Evolutionary conservation across 2,329 filamentous ascomycete species (phyloP).

Genomic region (Colletotrichum sp.): DNA sequence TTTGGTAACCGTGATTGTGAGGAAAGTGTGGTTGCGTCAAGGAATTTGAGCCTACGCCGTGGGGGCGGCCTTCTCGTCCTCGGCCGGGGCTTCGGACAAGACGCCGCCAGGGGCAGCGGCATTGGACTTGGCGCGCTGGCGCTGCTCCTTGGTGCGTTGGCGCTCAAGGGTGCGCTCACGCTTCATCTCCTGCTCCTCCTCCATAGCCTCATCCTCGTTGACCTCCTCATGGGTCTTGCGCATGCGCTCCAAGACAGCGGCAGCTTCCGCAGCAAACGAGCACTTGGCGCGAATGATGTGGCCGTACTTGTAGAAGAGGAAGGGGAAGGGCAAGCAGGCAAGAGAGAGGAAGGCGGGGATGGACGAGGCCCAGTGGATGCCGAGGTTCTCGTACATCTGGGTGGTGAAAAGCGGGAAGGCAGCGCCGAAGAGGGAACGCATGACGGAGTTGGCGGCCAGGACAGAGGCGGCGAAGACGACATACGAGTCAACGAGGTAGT

Average conservation of each 20-base stretch:
- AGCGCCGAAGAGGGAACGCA: constrained; percentile 75
- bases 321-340: constrained; percentile 75
- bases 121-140: background rate
- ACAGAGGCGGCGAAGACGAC: constrained; percentile 78
- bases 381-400: constrained; percentile 61
- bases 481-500: constrained; percentile 60
- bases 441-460: constrained; percentile 73
- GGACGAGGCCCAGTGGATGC: constrained; percentile 78
- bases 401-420: constrained; percentile 77
- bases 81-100: background rate
- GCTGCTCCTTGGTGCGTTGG: background rate
- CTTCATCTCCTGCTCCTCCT: constrained; percentile 16
- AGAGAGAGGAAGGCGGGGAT: constrained; percentile 78
- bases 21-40: background rate
- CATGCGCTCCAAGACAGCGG: constrained; percentile 59
- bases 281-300: constrained; percentile 54
- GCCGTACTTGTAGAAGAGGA: constrained; percentile 77
- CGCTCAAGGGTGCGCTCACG: background rate
- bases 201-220: constrained; percentile 20
- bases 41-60: background rate
- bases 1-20: background rate
- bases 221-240: constrained; percentile 25
- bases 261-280: constrained; percentile 63
- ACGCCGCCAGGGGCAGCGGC: background rate
- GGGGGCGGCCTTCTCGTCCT: constrained; percentile 5